Evolutionary conservation across 2,329 filamentous ascomycete genomes (phyloP).

Genomic region (Calonectria naviculata): DNA sequence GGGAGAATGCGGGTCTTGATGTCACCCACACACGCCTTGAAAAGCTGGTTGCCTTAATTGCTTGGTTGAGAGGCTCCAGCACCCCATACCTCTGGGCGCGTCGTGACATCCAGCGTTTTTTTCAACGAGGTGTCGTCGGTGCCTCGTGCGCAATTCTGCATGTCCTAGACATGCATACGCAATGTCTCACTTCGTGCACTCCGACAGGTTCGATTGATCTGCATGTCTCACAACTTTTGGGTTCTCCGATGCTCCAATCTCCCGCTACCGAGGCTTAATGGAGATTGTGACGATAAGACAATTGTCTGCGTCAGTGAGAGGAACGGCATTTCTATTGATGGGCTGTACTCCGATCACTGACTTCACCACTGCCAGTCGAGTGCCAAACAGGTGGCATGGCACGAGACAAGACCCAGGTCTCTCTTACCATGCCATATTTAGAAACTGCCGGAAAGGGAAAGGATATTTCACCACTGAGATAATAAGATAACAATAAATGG

Average conservation of each 20-base stretch:
- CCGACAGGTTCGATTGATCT: conserved; percentile 46
- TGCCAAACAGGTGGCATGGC: background rate
- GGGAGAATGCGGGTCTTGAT: conserved; percentile 22
- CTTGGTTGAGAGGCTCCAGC: conserved; percentile 8
- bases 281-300: conserved; percentile 1
- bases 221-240: conserved; percentile 37
- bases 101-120: conserved; percentile 20
- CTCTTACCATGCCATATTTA: background rate
- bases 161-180: conserved; percentile 48
- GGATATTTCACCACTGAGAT: background rate
- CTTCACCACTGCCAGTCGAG: background rate
- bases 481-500: background rate
- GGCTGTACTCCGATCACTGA: background rate
- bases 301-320: background rate
- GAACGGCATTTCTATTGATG: background rate
- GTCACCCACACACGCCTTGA: conserved; percentile 20
- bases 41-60: conserved; percentile 16
- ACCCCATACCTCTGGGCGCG: conserved; percentile 4
- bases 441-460: background rate
- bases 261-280: background rate
- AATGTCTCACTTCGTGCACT: conserved; percentile 50
- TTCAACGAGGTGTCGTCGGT: conserved; percentile 35
- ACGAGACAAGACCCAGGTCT: background rate
- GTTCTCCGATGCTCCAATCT: conserved; percentile 4
- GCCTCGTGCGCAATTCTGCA: conserved; percentile 37